Evolutionary conservation across 768 basidiomycete genomes (phyloP).

Genomic region (Trametes gibbosa): DNA sequence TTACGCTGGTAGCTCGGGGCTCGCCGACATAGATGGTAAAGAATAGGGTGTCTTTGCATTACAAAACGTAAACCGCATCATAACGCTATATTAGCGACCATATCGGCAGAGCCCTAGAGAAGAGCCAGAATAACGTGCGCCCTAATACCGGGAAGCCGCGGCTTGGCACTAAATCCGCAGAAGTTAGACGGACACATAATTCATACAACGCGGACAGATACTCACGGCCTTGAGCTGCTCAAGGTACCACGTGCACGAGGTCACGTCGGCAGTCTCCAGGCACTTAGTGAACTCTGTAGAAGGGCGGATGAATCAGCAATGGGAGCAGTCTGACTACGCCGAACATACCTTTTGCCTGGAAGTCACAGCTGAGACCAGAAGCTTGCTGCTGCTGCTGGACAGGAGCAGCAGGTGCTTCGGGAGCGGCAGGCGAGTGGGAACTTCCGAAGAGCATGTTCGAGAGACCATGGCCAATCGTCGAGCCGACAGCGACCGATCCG

Average conservation of each 20-base stretch:
- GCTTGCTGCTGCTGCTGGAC: constrained; percentile 45
- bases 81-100: constrained; percentile 3
- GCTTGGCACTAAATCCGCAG: constrained; percentile 60
- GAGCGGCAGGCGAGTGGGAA: constrained; percentile 42
- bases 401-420: constrained; percentile 46
- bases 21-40: neutral
- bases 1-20: no score
- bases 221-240: constrained; percentile 86
- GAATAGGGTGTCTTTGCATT: neutral
- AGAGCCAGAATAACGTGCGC: neutral
- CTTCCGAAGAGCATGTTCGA: constrained; percentile 89
- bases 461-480: constrained; percentile 86
- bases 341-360: constrained; percentile 73
- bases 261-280: constrained; percentile 76
- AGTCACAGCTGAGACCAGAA: constrained; percentile 62
- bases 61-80: neutral
- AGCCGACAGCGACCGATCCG: constrained; percentile 86
- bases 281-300: constrained; percentile 76
- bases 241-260: constrained; percentile 82
- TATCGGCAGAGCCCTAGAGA: neutral
- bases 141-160: constrained; percentile 59
- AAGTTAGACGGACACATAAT: neutral
- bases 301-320: neutral
- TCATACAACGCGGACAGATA: constrained; percentile 16
- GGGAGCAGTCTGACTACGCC: neutral